Percentiles rank a stretch among this genome's conserved stretches.
phyloP scores from a whole-genome alignment of 805 yeast species.

The Kodamaea nitidulidarum region DNA sequence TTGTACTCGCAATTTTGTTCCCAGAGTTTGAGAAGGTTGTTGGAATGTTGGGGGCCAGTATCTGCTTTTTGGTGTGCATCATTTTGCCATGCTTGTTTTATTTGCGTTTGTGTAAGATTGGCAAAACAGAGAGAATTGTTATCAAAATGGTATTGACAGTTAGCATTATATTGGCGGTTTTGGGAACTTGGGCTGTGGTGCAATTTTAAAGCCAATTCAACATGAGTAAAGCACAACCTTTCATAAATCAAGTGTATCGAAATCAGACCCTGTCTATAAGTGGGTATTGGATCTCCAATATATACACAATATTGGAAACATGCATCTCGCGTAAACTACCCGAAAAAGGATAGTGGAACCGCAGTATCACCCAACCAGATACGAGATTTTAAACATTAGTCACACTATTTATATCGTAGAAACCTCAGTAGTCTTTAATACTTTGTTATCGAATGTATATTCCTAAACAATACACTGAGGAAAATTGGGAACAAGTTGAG shows the following conservation, averaged over 20 bases:
- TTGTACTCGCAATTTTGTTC: conserved; percentile 26
- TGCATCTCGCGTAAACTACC: neutral
- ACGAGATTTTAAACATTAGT: neutral
- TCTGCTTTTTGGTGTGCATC: conserved; percentile 40
- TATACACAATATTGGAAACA: too few relatives aligned
- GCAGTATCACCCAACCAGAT: conserved; percentile 1
- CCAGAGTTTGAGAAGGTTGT: conserved; percentile 39
- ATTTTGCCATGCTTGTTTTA: conserved; percentile 39
- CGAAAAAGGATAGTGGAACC: neutral
- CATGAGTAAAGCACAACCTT: too few relatives aligned
- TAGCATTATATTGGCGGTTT: conserved; percentile 14
- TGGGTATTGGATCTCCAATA: too few relatives aligned
- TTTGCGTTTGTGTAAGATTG: conserved; percentile 20
- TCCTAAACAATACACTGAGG: conserved; percentile 29
- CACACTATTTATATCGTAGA: neutral
- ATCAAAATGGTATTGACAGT: conserved; percentile 10
- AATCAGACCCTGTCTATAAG: too few relatives aligned
- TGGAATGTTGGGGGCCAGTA: conserved; percentile 39
- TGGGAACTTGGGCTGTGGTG: conserved; percentile 18
- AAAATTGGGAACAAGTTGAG: conserved; percentile 35
- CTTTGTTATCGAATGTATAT: conserved; percentile 28
- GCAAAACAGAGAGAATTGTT: conserved; percentile 13
- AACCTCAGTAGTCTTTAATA: neutral
- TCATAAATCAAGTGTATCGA: too few relatives aligned
- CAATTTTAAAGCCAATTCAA: too few relatives aligned